These are phyloP conservation scores for Wickerhamiella nectarea DNA, from an alignment of 805 yeast genomes.

Conservation along the genomic window DNA sequence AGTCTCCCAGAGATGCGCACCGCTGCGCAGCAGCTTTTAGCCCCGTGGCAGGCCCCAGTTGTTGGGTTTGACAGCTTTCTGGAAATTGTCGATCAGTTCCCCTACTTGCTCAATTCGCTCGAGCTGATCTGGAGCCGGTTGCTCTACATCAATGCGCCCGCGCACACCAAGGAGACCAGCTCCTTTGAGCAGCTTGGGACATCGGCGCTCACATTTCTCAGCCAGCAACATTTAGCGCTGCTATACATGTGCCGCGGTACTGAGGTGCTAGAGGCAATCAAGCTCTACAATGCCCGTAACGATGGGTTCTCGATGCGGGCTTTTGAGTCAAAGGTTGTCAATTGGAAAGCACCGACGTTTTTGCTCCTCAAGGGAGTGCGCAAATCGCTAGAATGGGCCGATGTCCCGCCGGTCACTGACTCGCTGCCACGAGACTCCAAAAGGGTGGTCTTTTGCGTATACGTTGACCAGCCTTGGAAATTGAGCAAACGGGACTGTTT, in stretches of 20 bases:
- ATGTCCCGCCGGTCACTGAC: constrained; percentile 12
- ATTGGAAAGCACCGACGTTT: constrained; percentile 82
- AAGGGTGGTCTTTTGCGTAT: constrained; percentile 46
- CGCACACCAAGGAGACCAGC: constrained; percentile 7
- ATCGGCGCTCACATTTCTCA: constrained; percentile 22
- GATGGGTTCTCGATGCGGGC: constrained; percentile 83
- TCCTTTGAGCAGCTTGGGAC: background rate
- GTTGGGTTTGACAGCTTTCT: constrained; percentile 11
- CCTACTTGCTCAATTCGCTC: constrained; percentile 29
- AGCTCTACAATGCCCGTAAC: constrained; percentile 58
- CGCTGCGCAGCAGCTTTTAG: constrained; percentile 10
- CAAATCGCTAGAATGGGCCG: constrained; percentile 9
- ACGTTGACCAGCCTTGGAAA: constrained; percentile 62
- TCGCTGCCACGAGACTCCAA: constrained; percentile 6
- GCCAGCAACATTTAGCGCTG: constrained; percentile 32
- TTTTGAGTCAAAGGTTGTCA: constrained; percentile 66
- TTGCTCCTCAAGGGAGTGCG: constrained; percentile 52
- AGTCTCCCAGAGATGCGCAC: background rate
- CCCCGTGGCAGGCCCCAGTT: constrained; percentile 14
- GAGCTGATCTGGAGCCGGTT: constrained; percentile 33
- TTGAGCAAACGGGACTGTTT: constrained; percentile 56
- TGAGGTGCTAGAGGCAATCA: constrained; percentile 28
- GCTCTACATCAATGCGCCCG: constrained; percentile 24
- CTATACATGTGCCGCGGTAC: constrained; percentile 29
- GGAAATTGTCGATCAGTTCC: constrained; percentile 10